Evolutionary conservation across 2,329 filamentous ascomycete genomes (phyloP).

Genomic region (Ophiocordyceps australis): DNA sequence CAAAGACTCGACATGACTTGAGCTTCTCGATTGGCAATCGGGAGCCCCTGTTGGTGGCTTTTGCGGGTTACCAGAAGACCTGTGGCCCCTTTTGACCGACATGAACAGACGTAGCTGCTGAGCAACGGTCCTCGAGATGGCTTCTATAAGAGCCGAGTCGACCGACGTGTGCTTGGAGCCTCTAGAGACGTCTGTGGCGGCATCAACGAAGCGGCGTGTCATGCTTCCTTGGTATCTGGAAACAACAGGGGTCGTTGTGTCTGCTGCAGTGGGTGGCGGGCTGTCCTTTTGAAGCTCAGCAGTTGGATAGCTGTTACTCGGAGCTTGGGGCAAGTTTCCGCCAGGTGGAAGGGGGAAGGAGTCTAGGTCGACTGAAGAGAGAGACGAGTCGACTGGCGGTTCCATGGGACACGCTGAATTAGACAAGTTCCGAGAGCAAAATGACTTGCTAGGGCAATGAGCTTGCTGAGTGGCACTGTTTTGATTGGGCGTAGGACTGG

Average conservation of each 20-base stretch:
- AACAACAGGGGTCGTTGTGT: conserved; percentile 2
- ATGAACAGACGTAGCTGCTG: conserved; percentile 25
- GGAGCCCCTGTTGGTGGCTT: conserved; percentile 1
- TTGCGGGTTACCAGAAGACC: neutral
- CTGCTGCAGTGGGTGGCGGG: neutral
- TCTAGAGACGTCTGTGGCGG: conserved; percentile 3
- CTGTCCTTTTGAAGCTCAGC: neutral
- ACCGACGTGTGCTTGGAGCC: conserved; percentile 12
- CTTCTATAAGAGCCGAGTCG: conserved; percentile 22
- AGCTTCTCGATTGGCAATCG: conserved; percentile 17
- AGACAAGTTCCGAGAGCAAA: too few relatives aligned
- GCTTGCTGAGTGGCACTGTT: neutral
- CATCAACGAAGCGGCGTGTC: conserved; percentile 4
- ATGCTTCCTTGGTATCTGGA: too few relatives aligned
- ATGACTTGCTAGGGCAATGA: neutral
- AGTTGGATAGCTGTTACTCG: neutral
- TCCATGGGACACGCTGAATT: neutral
- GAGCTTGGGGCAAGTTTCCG: too few relatives aligned
- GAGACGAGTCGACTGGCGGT: conserved; percentile 4
- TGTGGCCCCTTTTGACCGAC: conserved; percentile 5
- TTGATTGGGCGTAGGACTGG: neutral
- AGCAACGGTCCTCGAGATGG: conserved; percentile 23
- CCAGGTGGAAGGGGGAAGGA: conserved; percentile 7
- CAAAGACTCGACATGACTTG: conserved; percentile 22
- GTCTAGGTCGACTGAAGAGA: conserved; percentile 6